Percentiles rank a stretch among this genome's conserved stretches.
Evolutionary conservation across 139 green algal species (phyloP).

Genomic region (Chlorella sp.): DNA sequence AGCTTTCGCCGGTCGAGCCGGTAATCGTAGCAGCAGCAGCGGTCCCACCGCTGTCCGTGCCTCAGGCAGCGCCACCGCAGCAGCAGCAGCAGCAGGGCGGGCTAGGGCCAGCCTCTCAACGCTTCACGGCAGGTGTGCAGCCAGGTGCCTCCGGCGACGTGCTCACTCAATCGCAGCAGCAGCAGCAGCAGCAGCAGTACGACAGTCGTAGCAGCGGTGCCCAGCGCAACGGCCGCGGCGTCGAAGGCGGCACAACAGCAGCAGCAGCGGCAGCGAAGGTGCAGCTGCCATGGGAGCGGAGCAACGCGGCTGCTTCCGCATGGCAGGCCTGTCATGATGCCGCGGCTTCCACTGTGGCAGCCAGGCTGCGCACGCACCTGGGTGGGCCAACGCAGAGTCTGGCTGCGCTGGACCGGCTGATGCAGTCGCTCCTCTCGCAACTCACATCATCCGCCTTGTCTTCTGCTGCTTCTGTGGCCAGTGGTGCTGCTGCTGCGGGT

Average conservation of each 20-base stretch:
- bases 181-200: too few relatives aligned
- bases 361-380: slow-evolving; percentile 57
- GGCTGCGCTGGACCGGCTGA: slow-evolving; percentile 48
- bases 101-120: neutral
- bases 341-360: slow-evolving; percentile 34
- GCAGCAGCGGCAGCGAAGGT: too few relatives aligned
- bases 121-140: neutral
- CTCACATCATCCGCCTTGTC: too few relatives aligned
- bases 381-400: slow-evolving; percentile 68
- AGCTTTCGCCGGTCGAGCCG: neutral
- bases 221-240: too few relatives aligned
- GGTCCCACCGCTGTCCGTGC: neutral
- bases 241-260: too few relatives aligned
- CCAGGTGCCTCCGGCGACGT: neutral
- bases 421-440: slow-evolving; percentile 12
- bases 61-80: neutral
- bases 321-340: slow-evolving; percentile 49
- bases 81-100: neutral
- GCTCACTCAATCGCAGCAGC: too few relatives aligned
- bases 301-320: neutral
- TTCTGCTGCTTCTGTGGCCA: too few relatives aligned
- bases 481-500: neutral
- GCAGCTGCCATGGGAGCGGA: neutral
- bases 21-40: too few relatives aligned
- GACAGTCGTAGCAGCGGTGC: too few relatives aligned